A percentile compares a stretch with the other conserved stretches of the same genome.
These are phyloP conservation scores for Lecanicillium sp. DNA, from an alignment of 2,329 filamentous ascomycete genomes.

Conservation along the genomic window DNA sequence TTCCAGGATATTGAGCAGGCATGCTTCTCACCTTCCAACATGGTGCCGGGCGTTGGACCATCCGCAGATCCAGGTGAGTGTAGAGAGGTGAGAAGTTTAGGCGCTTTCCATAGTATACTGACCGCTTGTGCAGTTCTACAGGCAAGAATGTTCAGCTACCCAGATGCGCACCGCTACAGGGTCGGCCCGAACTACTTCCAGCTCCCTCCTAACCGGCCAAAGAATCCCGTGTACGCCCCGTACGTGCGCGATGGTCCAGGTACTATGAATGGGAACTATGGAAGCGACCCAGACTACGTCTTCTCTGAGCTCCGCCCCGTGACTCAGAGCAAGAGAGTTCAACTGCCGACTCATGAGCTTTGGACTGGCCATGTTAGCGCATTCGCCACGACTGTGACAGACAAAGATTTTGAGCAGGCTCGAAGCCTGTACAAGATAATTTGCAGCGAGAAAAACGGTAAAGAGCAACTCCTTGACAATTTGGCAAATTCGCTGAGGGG, in stretches of 20 bases:
- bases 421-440: slow-evolving; percentile 16
- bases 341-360: slow-evolving; percentile 15
- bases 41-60: slow-evolving; percentile 56
- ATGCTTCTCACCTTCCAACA: slow-evolving; percentile 55
- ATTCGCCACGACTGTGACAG: slow-evolving; percentile 10
- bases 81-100: no score
- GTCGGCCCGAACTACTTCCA: slow-evolving; percentile 45
- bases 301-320: slow-evolving; percentile 23
- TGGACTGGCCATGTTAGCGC: slow-evolving; percentile 13
- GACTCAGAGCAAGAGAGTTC: slow-evolving; percentile 22
- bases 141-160: slow-evolving; percentile 52
- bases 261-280: slow-evolving; percentile 18
- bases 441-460: slow-evolving; percentile 9
- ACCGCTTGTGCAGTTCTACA: slow-evolving; percentile 37
- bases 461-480: slow-evolving; percentile 15
- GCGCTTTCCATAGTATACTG: neutral
- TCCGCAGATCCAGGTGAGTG: slow-evolving; percentile 44
- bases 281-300: slow-evolving; percentile 18
- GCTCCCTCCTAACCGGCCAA: slow-evolving; percentile 26
- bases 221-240: slow-evolving; percentile 15
- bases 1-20: slow-evolving; percentile 64
- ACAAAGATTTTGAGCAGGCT: slow-evolving; percentile 16
- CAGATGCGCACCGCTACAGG: slow-evolving; percentile 56
- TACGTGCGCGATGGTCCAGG: slow-evolving; percentile 17
- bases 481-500: slow-evolving; percentile 13